A percentile compares a stretch with the other conserved stretches of the same genome.
phyloP scores from a whole-genome alignment of 2,329 filamentous ascomycete genomes.

The Gremmenia infestans region DNA sequence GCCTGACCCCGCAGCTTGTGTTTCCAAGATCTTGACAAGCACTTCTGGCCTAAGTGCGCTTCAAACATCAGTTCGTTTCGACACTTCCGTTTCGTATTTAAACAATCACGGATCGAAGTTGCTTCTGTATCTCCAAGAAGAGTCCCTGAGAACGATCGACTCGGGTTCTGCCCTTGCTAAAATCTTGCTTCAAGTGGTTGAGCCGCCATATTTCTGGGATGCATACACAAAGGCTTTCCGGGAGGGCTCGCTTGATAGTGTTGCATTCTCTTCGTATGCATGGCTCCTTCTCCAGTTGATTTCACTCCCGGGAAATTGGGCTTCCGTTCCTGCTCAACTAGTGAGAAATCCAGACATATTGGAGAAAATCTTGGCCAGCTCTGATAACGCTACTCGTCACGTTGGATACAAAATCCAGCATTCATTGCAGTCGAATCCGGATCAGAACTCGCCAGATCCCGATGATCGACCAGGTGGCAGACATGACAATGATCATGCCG shows the following conservation, averaged over 20 bases:
- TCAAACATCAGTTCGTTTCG: slow-evolving; percentile 39
- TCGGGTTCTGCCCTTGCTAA: slow-evolving; percentile 35
- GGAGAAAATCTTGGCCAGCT: slow-evolving; percentile 17
- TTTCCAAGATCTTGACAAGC: slow-evolving; percentile 38
- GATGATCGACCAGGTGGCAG: slow-evolving; percentile 51
- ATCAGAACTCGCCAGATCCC: slow-evolving; percentile 12
- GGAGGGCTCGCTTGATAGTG: slow-evolving; percentile 23
- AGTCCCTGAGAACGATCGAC: slow-evolving; percentile 18
- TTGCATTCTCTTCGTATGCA: slow-evolving; percentile 32
- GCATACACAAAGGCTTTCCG: slow-evolving; percentile 28
- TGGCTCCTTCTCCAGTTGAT: slow-evolving; percentile 44
- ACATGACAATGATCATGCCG: slow-evolving; percentile 66
- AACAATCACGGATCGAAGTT: slow-evolving; percentile 34
- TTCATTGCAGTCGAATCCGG: slow-evolving; percentile 23
- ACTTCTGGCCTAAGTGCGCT: slow-evolving; percentile 33
- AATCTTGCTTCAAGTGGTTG: slow-evolving; percentile 41
- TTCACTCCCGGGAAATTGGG: slow-evolving; percentile 27
- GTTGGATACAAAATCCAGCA: slow-evolving; percentile 40
- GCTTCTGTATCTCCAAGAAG: slow-evolving; percentile 33
- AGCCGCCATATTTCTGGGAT: slow-evolving; percentile 48
- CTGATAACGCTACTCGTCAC: slow-evolving; percentile 27
- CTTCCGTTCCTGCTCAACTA: slow-evolving; percentile 23
- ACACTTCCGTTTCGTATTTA: slow-evolving; percentile 39
- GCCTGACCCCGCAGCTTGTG: slow-evolving; percentile 35
- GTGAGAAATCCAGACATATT: slow-evolving; percentile 28